phyloP scores from a whole-genome alignment of 371 early-diverging fungal species.

The Dinochytrium kinnereticum region DNA sequence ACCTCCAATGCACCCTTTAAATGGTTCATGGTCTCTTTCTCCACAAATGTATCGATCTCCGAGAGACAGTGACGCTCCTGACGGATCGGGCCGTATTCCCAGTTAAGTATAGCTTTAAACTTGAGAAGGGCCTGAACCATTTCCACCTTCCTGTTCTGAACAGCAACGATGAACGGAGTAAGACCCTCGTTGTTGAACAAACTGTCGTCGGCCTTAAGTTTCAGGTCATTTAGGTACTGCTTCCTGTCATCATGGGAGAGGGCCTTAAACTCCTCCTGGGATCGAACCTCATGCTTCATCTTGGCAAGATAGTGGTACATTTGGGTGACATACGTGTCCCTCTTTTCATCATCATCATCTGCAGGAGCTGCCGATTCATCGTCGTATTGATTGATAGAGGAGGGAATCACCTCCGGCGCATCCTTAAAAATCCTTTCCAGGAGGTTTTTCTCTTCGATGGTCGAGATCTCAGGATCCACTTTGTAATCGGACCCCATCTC shows the following conservation, averaged over 20 bases:
- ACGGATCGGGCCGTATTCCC: conserved; percentile 34
- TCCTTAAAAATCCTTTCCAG: no score
- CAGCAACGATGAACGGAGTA: conserved; percentile 41
- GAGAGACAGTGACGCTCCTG: conserved; percentile 20
- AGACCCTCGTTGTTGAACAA: conserved; percentile 16
- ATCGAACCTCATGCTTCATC: conserved; percentile 9
- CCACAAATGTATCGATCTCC: conserved; percentile 33
- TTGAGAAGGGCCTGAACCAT: conserved; percentile 37
- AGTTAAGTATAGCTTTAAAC: conserved; percentile 14
- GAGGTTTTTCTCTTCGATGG: no score
- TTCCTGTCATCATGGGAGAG: not conserved
- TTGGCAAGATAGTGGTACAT: conserved; percentile 11
- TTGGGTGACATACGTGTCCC: not conserved
- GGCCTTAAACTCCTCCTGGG: not conserved
- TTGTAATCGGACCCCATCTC: no score
- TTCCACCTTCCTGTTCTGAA: conserved; percentile 21
- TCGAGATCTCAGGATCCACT: no score
- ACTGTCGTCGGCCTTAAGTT: conserved; percentile 19
- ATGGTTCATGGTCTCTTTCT: conserved; percentile 30
- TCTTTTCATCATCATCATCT: conserved; percentile 6
- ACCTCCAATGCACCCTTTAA: conserved; percentile 29
- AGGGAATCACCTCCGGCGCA: not conserved
- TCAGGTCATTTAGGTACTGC: not conserved
- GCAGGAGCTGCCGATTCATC: not conserved
- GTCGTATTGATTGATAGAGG: not conserved